Evolutionary conservation across 2,329 filamentous ascomycete species (phyloP).

Genomic region (Penicillium sumatraense): DNA sequence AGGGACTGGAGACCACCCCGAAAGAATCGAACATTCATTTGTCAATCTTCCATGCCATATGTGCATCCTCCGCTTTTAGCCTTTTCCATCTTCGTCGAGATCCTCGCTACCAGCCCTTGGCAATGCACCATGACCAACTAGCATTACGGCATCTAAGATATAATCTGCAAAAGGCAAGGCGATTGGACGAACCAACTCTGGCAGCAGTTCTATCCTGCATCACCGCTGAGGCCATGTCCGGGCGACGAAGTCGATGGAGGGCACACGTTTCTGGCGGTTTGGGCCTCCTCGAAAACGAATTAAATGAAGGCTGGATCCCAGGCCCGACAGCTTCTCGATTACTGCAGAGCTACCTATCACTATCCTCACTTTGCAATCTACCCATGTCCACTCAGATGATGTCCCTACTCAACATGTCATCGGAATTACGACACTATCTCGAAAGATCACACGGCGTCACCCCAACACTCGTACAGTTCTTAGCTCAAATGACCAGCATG

Average conservation of each 20-base stretch:
- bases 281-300: conserved; percentile 25
- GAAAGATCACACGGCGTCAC: conserved; percentile 37
- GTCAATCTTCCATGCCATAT: conserved; percentile 37
- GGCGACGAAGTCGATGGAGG: conserved; percentile 30
- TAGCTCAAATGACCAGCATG: conserved; percentile 30
- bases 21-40: conserved; percentile 29
- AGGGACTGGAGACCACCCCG: conserved; percentile 16
- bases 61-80: conserved; percentile 28
- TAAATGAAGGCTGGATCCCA: conserved; percentile 25
- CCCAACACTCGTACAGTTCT: conserved; percentile 28
- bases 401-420: conserved; percentile 25
- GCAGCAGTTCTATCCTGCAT: conserved; percentile 26
- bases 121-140: conserved; percentile 34
- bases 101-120: conserved; percentile 28
- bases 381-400: conserved; percentile 27
- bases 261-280: conserved; percentile 28
- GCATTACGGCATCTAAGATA: conserved; percentile 33
- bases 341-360: conserved; percentile 34
- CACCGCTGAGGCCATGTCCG: conserved; percentile 31
- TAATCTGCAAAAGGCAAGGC: conserved; percentile 18
- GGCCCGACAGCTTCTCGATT: conserved; percentile 21
- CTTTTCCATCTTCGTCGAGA: conserved; percentile 32
- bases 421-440: conserved; percentile 27
- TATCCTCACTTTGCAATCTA: conserved; percentile 34
- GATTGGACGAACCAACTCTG: conserved; percentile 23